Evolutionary conservation across 495 filamentous ascomycete genomes (phyloP).

Genomic region (Bryoglossum gracile): DNA sequence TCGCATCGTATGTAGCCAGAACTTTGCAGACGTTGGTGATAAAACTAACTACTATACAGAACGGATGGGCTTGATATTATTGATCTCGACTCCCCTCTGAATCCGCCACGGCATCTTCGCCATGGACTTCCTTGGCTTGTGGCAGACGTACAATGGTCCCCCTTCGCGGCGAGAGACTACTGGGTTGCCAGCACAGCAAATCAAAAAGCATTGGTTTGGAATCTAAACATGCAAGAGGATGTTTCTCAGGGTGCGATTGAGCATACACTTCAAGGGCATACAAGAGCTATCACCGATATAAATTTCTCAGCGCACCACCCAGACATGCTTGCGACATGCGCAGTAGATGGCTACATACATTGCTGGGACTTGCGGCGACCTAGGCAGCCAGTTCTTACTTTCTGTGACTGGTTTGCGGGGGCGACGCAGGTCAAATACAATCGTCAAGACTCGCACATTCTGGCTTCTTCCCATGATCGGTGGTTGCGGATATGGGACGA

Average conservation of each 20-base stretch:
- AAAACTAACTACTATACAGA: no score
- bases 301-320: slow-evolving; percentile 94
- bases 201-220: slow-evolving; percentile 94
- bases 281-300: slow-evolving; percentile 88
- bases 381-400: slow-evolving; percentile 66
- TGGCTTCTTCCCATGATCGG: slow-evolving; percentile 86
- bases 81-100: slow-evolving; percentile 87
- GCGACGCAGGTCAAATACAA: slow-evolving; percentile 97
- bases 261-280: slow-evolving; percentile 83
- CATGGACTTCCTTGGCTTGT: slow-evolving; percentile 92
- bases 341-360: slow-evolving; percentile 88
- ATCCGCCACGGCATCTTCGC: slow-evolving; percentile 75
- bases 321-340: slow-evolving; percentile 82
- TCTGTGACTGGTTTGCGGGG: slow-evolving; percentile 91
- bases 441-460: slow-evolving; percentile 71
- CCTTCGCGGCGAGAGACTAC: slow-evolving; percentile 78
- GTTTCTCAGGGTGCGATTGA: slow-evolving; percentile 70
- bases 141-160: slow-evolving; percentile 97
- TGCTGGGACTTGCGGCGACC: slow-evolving; percentile 85
- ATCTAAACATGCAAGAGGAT: slow-evolving; percentile 66
- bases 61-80: slow-evolving; percentile 84
- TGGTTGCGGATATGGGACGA: slow-evolving; percentile 88
- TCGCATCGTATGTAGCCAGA: slow-evolving; percentile 70
- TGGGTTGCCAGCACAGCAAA: slow-evolving; percentile 95
- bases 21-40: no score